Percentiles rank a stretch among this genome's conserved stretches.
phyloP scores from a whole-genome alignment of 805 yeast genomes.

The Phaffomyces antillensis region DNA sequence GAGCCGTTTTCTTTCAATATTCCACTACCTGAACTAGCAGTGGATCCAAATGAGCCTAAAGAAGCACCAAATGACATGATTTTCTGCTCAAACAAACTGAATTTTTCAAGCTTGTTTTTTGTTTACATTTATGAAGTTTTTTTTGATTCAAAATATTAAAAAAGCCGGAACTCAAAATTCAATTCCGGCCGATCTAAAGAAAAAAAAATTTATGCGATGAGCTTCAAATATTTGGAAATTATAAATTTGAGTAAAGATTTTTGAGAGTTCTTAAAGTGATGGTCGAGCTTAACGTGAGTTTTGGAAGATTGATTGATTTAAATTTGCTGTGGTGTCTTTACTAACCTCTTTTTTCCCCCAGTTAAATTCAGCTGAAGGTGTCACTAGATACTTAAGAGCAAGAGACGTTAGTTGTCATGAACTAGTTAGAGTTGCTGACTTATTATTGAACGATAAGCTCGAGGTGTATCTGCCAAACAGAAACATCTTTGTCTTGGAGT shows the following conservation, averaged over 20 bases:
- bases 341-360: slow-evolving; percentile 1
- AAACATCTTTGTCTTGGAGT: slow-evolving; percentile 47
- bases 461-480: slow-evolving; percentile 47
- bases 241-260: too few relatives aligned
- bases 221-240: too few relatives aligned
- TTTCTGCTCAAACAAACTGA: background rate
- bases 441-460: slow-evolving; percentile 27
- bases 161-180: background rate
- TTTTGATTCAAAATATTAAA: background rate
- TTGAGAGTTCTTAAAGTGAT: background rate
- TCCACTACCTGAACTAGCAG: background rate
- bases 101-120: background rate
- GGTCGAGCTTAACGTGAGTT: background rate
- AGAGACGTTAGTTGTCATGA: slow-evolving; percentile 38
- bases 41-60: background rate
- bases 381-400: slow-evolving; percentile 53
- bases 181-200: background rate
- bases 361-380: slow-evolving; percentile 34
- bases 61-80: background rate
- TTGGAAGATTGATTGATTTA: background rate
- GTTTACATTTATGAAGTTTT: background rate
- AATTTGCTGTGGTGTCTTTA: background rate
- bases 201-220: slow-evolving; percentile 6
- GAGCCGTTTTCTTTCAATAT: background rate
- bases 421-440: slow-evolving; percentile 30